A percentile compares a stretch with the other conserved stretches of the same genome.
Conservation (phyloP, 108 stramenopile genomes). For the Nitzschia sp. region DNA sequence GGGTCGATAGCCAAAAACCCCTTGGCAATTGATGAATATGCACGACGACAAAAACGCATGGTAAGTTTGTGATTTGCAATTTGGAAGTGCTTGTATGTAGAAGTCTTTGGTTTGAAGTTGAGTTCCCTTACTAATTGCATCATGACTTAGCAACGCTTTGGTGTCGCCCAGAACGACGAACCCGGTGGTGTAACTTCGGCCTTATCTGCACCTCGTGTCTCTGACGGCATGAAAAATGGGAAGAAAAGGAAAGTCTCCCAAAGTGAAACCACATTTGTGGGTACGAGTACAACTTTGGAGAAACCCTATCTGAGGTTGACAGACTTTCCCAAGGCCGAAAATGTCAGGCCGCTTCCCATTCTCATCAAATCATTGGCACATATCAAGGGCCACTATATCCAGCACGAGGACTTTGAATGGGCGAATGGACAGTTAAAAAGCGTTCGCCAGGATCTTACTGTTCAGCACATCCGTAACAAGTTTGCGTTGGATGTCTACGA, state of each 20-base stretch:
- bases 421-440: conserved; percentile 88
- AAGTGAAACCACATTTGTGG: conserved; percentile 31
- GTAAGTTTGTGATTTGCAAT: too few species aligned
- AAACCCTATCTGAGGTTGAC: conserved; percentile 86
- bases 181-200: not conserved
- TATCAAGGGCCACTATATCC: conserved; percentile 58
- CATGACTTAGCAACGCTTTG: conserved; percentile 22
- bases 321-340: conserved; percentile 53
- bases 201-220: not conserved
- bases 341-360: conserved; percentile 70
- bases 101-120: too few species aligned
- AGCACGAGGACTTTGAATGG: conserved; percentile 79
- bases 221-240: not conserved
- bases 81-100: too few species aligned
- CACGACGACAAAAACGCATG: conserved; percentile 33
- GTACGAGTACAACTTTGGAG: conserved; percentile 51
- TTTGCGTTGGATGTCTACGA: conserved; percentile 73
- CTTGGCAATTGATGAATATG: conserved; percentile 17
- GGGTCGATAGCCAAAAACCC: not conserved
- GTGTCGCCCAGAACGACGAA: conserved; percentile 3
- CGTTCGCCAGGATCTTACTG: conserved; percentile 86
- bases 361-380: conserved; percentile 59
- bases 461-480: conserved; percentile 67
- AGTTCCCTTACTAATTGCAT: too few species aligned
- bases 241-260: not conserved